phyloP scores from a whole-genome alignment of 306 rosid species.

The Cicer arietinum region DNA sequence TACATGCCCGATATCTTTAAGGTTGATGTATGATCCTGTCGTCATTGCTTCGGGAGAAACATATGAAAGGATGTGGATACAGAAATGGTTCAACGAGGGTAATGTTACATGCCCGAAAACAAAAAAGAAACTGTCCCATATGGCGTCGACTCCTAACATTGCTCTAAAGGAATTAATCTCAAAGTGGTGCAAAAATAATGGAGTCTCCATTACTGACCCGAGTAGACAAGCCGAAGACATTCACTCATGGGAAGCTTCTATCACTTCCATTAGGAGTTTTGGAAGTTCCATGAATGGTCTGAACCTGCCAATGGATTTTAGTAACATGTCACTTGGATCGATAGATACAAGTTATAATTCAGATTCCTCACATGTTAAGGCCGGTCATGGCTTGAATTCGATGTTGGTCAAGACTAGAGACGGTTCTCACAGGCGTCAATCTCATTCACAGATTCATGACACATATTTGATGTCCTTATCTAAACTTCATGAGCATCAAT shows the following conservation, averaged over 20 bases:
- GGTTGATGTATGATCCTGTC: conserved; percentile 89
- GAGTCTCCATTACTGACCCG: conserved; percentile 65
- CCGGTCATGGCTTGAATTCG: conserved; percentile 46
- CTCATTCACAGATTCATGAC: conserved; percentile 46
- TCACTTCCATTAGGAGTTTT: conserved; percentile 75
- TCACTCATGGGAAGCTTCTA: conserved; percentile 64
- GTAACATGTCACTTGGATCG: conserved; percentile 76
- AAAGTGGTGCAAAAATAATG: conserved; percentile 66
- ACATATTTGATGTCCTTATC: conserved; percentile 50
- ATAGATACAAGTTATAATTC: conserved; percentile 64
- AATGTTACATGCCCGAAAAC: conserved; percentile 72
- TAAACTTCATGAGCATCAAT: conserved; percentile 58
- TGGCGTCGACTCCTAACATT: conserved; percentile 68
- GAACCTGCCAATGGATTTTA: conserved; percentile 67
- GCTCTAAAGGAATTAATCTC: conserved; percentile 68
- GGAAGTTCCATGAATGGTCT: conserved; percentile 86
- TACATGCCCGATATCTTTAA: conserved; percentile 74
- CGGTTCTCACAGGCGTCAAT: conserved; percentile 49
- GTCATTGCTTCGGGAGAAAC: conserved; percentile 79
- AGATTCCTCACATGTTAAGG: conserved; percentile 53
- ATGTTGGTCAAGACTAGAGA: conserved; percentile 46
- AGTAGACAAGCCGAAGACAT: conserved; percentile 49
- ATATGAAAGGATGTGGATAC: conserved; percentile 82
- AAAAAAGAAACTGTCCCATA: conserved; percentile 48
- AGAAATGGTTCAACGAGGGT: conserved; percentile 89